These are phyloP conservation scores for Sclerotinia borealis DNA, from an alignment of 2,329 filamentous ascomycete species.

Conservation along the genomic window DNA sequence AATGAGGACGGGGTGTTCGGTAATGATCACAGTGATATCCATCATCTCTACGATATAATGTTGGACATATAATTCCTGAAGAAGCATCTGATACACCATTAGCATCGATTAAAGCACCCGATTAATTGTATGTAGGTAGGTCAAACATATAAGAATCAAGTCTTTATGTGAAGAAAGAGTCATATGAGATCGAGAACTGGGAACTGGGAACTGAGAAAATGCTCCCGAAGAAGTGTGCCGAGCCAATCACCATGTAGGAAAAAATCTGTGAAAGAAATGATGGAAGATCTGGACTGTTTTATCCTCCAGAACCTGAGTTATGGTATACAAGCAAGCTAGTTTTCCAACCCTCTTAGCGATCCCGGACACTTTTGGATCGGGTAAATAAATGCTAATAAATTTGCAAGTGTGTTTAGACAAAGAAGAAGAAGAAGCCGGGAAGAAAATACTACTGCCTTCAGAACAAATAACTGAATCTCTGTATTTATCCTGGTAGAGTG, in stretches of 20 bases:
- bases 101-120: neutral
- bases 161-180: neutral
- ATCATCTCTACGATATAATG: neutral
- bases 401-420: slow-evolving; percentile 13
- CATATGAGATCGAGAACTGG: neutral
- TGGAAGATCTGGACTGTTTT: slow-evolving; percentile 41
- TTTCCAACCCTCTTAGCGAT: slow-evolving; percentile 34
- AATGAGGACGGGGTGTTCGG: too few species aligned
- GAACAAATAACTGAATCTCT: slow-evolving; percentile 19
- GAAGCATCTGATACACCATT: neutral
- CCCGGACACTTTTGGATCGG: neutral
- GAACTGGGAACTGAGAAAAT: neutral
- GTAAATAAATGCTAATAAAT: neutral
- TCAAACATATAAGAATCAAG: neutral
- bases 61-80: neutral
- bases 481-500: neutral
- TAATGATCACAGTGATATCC: neutral
- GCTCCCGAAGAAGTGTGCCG: neutral
- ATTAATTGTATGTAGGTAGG: neutral
- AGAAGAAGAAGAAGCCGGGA: slow-evolving; percentile 21
- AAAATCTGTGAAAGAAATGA: slow-evolving; percentile 45
- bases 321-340: slow-evolving; percentile 34
- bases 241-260: slow-evolving; percentile 28
- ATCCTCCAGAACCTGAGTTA: slow-evolving; percentile 40
- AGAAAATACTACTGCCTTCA: slow-evolving; percentile 20